These are phyloP conservation scores for Atkinsonella texensis DNA, from an alignment of 2,329 filamentous ascomycete genomes.

Conservation along the genomic window DNA sequence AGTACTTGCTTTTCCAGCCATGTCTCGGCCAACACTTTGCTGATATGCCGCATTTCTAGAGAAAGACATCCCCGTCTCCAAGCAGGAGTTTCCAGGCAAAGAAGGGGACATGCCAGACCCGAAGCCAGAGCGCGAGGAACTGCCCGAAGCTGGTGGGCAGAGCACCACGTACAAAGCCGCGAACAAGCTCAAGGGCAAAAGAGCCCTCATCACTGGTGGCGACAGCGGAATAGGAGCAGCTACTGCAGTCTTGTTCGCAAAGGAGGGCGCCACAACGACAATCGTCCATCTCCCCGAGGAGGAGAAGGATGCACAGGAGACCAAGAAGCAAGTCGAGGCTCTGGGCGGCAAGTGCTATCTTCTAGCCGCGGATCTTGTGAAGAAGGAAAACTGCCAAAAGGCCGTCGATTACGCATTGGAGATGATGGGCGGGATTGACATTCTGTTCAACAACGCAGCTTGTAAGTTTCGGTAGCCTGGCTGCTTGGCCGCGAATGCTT, in stretches of 20 bases:
- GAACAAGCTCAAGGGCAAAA: conserved; percentile 63
- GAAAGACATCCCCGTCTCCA: conserved; percentile 32
- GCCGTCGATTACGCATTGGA: conserved; percentile 54
- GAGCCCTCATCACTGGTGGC: conserved; percentile 69
- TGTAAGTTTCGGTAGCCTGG: conserved; percentile 28
- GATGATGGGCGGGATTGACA: conserved; percentile 57
- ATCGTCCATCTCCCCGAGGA: conserved; percentile 68
- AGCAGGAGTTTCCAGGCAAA: conserved; percentile 12
- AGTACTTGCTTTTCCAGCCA: background rate
- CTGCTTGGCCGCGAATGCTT: background rate
- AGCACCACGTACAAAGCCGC: conserved; percentile 52
- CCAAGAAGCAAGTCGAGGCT: conserved; percentile 56
- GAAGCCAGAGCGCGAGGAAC: conserved; percentile 3
- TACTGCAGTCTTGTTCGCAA: conserved; percentile 63
- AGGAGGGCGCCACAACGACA: conserved; percentile 64
- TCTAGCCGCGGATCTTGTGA: conserved; percentile 51
- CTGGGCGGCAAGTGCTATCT: conserved; percentile 55
- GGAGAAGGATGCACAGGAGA: conserved; percentile 63
- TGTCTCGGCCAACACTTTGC: background rate
- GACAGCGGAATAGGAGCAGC: conserved; percentile 33
- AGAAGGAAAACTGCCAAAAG: conserved; percentile 53
- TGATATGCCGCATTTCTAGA: conserved; percentile 26
- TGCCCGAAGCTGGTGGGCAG: conserved; percentile 37
- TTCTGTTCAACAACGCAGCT: conserved; percentile 63
- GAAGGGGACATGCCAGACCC: conserved; percentile 12